These are phyloP conservation scores for Candida easanensis DNA, from an alignment of 805 yeast genomes.

Conservation along the genomic window DNA sequence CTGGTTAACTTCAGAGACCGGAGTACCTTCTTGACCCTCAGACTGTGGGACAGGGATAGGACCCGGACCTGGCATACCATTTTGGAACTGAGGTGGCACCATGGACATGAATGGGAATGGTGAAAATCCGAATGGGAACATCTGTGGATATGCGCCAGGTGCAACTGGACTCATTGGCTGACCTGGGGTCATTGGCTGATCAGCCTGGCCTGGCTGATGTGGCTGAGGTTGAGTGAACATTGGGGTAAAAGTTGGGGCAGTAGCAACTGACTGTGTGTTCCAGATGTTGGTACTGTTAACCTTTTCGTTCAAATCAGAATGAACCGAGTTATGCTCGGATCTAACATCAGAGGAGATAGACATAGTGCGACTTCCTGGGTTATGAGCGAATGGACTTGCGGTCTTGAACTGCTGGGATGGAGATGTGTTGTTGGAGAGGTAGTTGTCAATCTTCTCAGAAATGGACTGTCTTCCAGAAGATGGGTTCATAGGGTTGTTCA, in stretches of 20 bases:
- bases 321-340: constrained; percentile 35
- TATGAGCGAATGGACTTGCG: constrained; percentile 1
- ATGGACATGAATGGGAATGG: constrained; percentile 36
- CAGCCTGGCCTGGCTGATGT: constrained; percentile 4
- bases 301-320: constrained; percentile 28
- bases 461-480: constrained; percentile 25
- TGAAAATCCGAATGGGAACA: constrained; percentile 36
- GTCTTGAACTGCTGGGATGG: constrained; percentile 29
- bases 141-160: constrained; percentile 27
- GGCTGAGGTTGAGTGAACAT: constrained; percentile 25
- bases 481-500: constrained; percentile 21
- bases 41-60: neutral
- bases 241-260: constrained; percentile 58
- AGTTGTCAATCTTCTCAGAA: constrained; percentile 60
- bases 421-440: constrained; percentile 45
- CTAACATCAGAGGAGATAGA: constrained; percentile 29
- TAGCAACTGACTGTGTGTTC: constrained; percentile 68
- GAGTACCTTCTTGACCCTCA: neutral
- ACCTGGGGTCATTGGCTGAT: constrained; percentile 1
- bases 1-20: neutral
- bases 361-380: constrained; percentile 18
- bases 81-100: constrained; percentile 25
- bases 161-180: constrained; percentile 13
- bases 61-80: constrained; percentile 2
- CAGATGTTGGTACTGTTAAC: constrained; percentile 41